Conservation (phyloP, 2,329 filamentous ascomycete species). For the Pseudogymnoascus sp. region DNA sequence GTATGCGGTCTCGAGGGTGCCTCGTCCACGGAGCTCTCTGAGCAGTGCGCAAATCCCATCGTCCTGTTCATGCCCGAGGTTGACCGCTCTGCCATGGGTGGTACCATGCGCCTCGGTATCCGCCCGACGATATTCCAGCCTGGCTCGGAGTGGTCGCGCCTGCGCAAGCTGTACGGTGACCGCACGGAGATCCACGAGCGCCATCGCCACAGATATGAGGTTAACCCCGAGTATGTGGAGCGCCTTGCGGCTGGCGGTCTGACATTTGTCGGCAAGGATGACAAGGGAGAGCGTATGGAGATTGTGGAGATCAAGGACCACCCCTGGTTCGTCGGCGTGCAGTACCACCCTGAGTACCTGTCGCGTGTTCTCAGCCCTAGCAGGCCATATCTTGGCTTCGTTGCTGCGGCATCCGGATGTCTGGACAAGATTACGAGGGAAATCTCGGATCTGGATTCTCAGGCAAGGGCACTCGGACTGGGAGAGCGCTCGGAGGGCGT, state of each 20-base stretch:
- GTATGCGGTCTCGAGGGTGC: conserved; percentile 53
- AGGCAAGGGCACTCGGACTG: background rate
- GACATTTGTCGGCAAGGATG: conserved; percentile 71
- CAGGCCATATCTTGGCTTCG: conserved; percentile 73
- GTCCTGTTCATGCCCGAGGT: conserved; percentile 93
- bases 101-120: conserved; percentile 77
- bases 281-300: conserved; percentile 72
- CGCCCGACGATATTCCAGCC: conserved; percentile 68
- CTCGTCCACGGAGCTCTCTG: conserved; percentile 24
- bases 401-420: conserved; percentile 54
- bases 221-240: conserved; percentile 72
- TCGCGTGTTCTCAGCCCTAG: conserved; percentile 66
- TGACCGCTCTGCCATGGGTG: conserved; percentile 66
- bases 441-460: conserved; percentile 7
- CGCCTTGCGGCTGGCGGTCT: conserved; percentile 61
- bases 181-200: conserved; percentile 55
- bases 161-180: conserved; percentile 65
- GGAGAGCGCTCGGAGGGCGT: conserved; percentile 3
- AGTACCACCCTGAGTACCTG: conserved; percentile 84
- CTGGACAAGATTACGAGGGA: conserved; percentile 23
- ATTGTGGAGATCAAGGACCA: conserved; percentile 75
- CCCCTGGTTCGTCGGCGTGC: conserved; percentile 76
- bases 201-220: conserved; percentile 84
- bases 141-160: conserved; percentile 67
- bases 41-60: conserved; percentile 29